A percentile compares a stretch with the other conserved stretches of the same genome.
Conservation (phyloP, 2,329 filamentous ascomycete genomes). For the Penicillium palitans region DNA sequence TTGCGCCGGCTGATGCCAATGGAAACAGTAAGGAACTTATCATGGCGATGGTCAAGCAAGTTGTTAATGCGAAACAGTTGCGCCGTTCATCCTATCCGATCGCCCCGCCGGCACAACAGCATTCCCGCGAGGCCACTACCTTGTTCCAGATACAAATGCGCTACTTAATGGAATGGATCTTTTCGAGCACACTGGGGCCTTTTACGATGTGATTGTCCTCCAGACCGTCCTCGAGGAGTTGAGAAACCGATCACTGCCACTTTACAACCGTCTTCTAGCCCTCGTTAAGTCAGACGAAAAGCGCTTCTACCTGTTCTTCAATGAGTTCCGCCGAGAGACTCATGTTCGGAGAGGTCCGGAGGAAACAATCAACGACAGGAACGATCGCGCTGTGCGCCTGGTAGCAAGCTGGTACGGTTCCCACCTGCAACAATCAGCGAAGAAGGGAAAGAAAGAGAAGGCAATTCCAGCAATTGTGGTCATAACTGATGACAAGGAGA, state of each 20-base stretch:
- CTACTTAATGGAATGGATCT: constrained; percentile 95
- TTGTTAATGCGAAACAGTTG: constrained; percentile 53
- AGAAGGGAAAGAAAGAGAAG: constrained; percentile 54
- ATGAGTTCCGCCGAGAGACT: constrained; percentile 93
- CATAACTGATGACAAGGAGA: constrained; percentile 89
- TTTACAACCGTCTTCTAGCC: constrained; percentile 89
- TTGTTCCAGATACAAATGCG: constrained; percentile 94
- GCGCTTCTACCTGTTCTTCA: constrained; percentile 98
- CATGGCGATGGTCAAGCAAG: not conserved
- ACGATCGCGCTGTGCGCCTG: constrained; percentile 84
- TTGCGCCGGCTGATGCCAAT: constrained; percentile 75
- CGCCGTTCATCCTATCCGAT: constrained; percentile 84
- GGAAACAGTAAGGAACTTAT: constrained; percentile 61
- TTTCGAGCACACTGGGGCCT: constrained; percentile 86
- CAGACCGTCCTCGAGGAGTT: constrained; percentile 97
- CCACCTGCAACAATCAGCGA: constrained; percentile 67
- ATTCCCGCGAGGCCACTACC: constrained; percentile 86
- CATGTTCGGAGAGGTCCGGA: constrained; percentile 72
- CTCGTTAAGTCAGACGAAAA: constrained; percentile 96
- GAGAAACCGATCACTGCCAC: constrained; percentile 85
- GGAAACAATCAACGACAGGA: constrained; percentile 93
- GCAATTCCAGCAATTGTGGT: constrained; percentile 78
- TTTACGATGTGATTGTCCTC: constrained; percentile 94
- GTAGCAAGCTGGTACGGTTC: constrained; percentile 88
- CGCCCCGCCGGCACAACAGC: constrained; percentile 78